phyloP scores from a whole-genome alignment of 2,329 filamentous ascomycete species.

The Amesomyces nigricolor region DNA sequence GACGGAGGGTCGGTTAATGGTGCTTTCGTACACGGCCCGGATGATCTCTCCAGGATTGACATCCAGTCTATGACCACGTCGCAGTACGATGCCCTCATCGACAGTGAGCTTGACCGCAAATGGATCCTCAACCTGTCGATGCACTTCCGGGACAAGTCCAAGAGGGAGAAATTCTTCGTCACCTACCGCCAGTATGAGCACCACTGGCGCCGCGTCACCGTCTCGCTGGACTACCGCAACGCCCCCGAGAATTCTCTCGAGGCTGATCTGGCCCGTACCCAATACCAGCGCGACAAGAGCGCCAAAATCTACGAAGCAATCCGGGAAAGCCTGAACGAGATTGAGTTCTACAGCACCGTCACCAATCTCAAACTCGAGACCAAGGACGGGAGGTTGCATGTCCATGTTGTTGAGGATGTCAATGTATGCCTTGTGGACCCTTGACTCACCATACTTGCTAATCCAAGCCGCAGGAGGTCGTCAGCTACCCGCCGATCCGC shows the following conservation, averaged over 20 bases:
- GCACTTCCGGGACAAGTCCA: slow-evolving; percentile 92
- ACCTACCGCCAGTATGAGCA: slow-evolving; percentile 80
- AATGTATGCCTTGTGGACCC: slow-evolving; percentile 49
- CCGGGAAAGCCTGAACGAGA: slow-evolving; percentile 83
- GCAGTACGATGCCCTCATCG: slow-evolving; percentile 59
- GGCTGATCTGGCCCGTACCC: slow-evolving; percentile 68
- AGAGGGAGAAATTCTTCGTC: slow-evolving; percentile 95
- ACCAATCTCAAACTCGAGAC: slow-evolving; percentile 95
- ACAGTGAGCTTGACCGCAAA: slow-evolving; percentile 74
- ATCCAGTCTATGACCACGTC: slow-evolving; percentile 46
- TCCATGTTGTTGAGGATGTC: slow-evolving; percentile 95
- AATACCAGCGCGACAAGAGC: slow-evolving; percentile 87
- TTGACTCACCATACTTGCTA: background rate
- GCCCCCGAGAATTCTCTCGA: slow-evolving; percentile 79
- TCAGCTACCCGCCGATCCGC: slow-evolving; percentile 70
- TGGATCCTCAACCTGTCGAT: slow-evolving; percentile 97
- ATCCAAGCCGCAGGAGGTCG: slow-evolving; percentile 60
- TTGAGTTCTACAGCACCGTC: slow-evolving; percentile 92
- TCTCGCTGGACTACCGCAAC: slow-evolving; percentile 87
- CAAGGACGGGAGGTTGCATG: slow-evolving; percentile 77
- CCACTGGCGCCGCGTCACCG: slow-evolving; percentile 80
- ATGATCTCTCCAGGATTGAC: slow-evolving; percentile 36
- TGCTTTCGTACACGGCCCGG: slow-evolving; percentile 12
- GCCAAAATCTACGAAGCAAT: slow-evolving; percentile 91
- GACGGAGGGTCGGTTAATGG: slow-evolving; percentile 2